These are phyloP conservation scores for Sicyos edulis DNA, from an alignment of 306 rosid species.

Conservation along the genomic window DNA sequence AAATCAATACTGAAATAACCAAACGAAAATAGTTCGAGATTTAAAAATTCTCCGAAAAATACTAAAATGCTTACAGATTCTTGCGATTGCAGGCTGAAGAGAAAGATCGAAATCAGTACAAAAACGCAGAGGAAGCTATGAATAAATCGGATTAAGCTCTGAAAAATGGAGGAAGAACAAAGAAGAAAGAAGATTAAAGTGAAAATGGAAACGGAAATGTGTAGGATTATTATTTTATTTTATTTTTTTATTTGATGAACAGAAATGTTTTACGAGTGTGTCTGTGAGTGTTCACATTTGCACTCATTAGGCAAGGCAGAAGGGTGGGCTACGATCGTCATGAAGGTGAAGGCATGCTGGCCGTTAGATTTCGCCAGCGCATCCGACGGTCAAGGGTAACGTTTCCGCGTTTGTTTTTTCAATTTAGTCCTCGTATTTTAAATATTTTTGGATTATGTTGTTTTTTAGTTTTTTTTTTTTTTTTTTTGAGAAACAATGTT, in stretches of 20 bases:
- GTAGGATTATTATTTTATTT: neutral
- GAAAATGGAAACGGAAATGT: slow-evolving; percentile 7
- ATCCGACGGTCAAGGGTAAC: neutral
- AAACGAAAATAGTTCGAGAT: neutral
- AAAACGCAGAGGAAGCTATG: neutral
- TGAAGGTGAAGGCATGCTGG: slow-evolving; percentile 18
- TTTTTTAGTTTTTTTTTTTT: too few relatives aligned
- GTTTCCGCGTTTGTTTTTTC: neutral
- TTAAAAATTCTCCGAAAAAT: neutral
- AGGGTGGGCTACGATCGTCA: slow-evolving; percentile 10
- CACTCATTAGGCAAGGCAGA: neutral
- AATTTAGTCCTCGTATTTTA: neutral
- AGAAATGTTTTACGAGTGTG: neutral
- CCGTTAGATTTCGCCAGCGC: neutral
- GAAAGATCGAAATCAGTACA: neutral
- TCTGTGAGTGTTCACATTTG: neutral
- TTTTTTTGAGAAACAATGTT: too few relatives aligned
- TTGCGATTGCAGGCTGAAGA: neutral
- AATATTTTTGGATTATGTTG: too few relatives aligned
- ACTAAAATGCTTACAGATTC: neutral
- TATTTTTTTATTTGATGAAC: neutral
- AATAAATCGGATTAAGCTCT: neutral
- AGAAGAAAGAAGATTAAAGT: neutral
- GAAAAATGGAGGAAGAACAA: neutral
- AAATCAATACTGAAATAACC: neutral